Conservation (phyloP, 345 rosid genomes). For the Ceriops decandra region DNA sequence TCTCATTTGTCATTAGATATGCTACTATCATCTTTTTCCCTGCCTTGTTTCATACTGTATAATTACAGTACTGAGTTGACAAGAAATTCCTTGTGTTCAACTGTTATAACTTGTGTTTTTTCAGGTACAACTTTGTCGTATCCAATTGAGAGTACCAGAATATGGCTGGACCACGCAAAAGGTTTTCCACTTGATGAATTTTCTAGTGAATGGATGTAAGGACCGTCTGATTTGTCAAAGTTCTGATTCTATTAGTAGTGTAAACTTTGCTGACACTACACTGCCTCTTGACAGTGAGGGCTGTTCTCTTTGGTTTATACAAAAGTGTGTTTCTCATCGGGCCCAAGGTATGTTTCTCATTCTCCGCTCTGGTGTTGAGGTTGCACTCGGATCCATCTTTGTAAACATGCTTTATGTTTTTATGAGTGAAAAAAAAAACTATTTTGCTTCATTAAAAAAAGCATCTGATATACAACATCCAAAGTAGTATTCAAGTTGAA, state of each 20-base stretch:
- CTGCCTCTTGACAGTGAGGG: constrained; percentile 42
- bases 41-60: neutral
- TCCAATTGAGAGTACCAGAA: constrained; percentile 24
- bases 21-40: neutral
- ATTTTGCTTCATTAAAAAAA: too few relatives aligned
- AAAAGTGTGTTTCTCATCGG: constrained; percentile 39
- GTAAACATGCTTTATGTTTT: too few relatives aligned
- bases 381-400: neutral
- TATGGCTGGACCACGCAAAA: constrained; percentile 28
- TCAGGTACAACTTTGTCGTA: constrained; percentile 27
- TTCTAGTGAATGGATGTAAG: constrained; percentile 30
- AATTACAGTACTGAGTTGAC: neutral
- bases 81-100: neutral
- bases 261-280: constrained; percentile 6
- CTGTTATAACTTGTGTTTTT: neutral
- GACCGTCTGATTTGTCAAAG: neutral
- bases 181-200: constrained; percentile 29
- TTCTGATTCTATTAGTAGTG: constrained; percentile 6
- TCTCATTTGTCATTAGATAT: too few relatives aligned
- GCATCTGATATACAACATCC: too few relatives aligned
- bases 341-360: constrained; percentile 41
- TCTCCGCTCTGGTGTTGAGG: neutral
- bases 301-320: constrained; percentile 45
- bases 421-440: too few relatives aligned
- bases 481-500: too few relatives aligned